phyloP scores from a whole-genome alignment of 2,329 filamentous ascomycete genomes.

The Eutypa lata region DNA sequence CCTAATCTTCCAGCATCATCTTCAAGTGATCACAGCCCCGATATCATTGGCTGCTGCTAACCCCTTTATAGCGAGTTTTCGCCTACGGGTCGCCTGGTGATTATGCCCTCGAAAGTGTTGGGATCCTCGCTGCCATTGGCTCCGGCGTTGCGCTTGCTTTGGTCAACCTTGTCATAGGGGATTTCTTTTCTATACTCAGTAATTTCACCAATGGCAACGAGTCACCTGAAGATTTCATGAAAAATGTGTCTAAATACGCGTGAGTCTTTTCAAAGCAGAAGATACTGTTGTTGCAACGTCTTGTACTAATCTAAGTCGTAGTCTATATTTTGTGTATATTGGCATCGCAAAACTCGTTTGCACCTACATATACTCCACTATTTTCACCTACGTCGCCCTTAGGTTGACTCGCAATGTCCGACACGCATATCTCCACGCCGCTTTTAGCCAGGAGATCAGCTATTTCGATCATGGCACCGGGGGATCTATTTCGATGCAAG shows the following conservation, averaged over 20 bases:
- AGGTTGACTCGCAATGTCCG: conserved; percentile 37
- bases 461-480: conserved; percentile 33
- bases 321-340: conserved; percentile 27
- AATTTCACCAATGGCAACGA: conserved; percentile 6
- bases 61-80: conserved; percentile 21
- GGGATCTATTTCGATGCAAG: conserved; percentile 32
- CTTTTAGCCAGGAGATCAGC: conserved; percentile 38
- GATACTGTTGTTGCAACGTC: not conserved
- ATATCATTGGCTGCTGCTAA: too few species aligned
- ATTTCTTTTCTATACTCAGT: conserved; percentile 23
- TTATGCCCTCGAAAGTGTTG: conserved; percentile 23
- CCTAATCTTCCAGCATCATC: not conserved
- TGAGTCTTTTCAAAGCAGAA: not conserved
- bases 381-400: conserved; percentile 40
- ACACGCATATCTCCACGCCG: conserved; percentile 38
- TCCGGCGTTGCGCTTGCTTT: conserved; percentile 26
- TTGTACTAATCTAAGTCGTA: not conserved
- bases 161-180: conserved; percentile 26
- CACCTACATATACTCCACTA: conserved; percentile 24
- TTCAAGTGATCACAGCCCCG: not conserved
- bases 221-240: not conserved
- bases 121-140: conserved; percentile 18
- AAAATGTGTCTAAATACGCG: not conserved
- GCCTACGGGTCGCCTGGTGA: conserved; percentile 14
- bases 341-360: conserved; percentile 16